Evolutionary conservation across 1,139 yeast genomes (phyloP), one percentile per base, ranked within the genome.

Genomic region (Hyphopichia burtonii): DNA sequence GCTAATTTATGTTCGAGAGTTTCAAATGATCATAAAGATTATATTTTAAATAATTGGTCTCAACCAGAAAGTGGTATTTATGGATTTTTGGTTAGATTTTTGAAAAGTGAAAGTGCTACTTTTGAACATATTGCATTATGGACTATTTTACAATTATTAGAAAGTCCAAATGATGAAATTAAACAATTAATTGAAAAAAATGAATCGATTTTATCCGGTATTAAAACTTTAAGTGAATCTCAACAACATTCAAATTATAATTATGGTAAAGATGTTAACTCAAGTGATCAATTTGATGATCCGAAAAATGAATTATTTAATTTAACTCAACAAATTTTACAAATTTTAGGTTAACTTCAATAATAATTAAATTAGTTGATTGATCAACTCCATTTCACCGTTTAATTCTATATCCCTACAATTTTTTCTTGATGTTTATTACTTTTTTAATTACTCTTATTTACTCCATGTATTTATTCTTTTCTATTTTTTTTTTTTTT

Each of bases 121-220:
- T 94, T 93, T 65, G 98, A 93, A 66, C 99, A 93, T 62, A 93
- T 93, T 65, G 97, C 99, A 1, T 79, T 91, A 47, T 93, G 99
- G 99, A 91, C 97, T 40, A 86, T 91, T 51, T 75, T 91, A 54
- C 99, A 93, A 68, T 76, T 93, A 50, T 76, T 94, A 50, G 99
- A 93, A 66, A 83, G 95, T 43, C 89, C 86, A 56, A 88, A 90
- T 58, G 66, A 68, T 40, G 86, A 86, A 45, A 80, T 93, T 42
- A 79, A 80, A 47, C 69, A 76, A 9, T 71, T 80, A 54, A 81
- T 86, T 38, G 83, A 83, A 57, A 80, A 71, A 42, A 80, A 82
- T 56, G 76, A 71, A 48, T 69, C 79, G n/a, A 76, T 82, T 16
- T 71, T 80, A 41, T 66, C 72, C 25, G 81, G 82, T 5, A 82